These are phyloP conservation scores for Ogataea degrootiae DNA, from an alignment of 805 yeast genomes.

Conservation along the genomic window DNA sequence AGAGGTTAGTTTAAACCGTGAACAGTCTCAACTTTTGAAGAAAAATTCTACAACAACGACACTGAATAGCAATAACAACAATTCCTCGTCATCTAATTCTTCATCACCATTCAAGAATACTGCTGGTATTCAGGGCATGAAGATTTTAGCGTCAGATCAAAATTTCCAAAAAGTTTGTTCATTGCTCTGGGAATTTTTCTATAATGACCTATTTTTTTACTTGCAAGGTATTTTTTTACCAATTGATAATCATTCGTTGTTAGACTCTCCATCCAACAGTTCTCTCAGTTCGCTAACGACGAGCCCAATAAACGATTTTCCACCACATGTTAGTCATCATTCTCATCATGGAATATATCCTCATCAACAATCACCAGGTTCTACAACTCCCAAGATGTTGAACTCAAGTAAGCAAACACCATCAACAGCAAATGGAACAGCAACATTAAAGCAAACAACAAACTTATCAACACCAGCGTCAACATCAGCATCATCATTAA, in stretches of 20 bases:
- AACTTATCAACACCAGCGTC: neutral
- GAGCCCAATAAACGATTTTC: neutral
- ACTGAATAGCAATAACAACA: neutral
- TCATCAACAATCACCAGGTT: neutral
- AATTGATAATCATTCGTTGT: conserved; percentile 36
- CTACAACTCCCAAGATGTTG: neutral
- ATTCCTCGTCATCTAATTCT: too few relatives aligned
- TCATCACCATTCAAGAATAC: too few relatives aligned
- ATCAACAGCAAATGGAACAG: too few relatives aligned
- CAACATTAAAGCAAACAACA: too few relatives aligned
- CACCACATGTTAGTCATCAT: neutral
- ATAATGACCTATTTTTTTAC: conserved; percentile 50
- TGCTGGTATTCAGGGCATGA: conserved; percentile 19
- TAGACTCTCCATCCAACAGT: neutral
- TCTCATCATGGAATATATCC: neutral
- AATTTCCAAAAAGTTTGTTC: conserved; percentile 34
- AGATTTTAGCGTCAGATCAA: conserved; percentile 5
- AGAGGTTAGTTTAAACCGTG: conserved; percentile 30
- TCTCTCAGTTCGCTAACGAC: neutral
- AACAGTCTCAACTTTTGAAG: conserved; percentile 25
- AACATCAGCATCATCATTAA: neutral
- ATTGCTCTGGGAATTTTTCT: conserved; percentile 54
- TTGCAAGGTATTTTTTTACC: conserved; percentile 61
- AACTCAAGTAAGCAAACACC: too few relatives aligned
- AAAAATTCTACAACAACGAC: conserved; percentile 14